Evolutionary conservation across 257 asterid genomes (phyloP).

Genomic region (Ilex asprella): DNA sequence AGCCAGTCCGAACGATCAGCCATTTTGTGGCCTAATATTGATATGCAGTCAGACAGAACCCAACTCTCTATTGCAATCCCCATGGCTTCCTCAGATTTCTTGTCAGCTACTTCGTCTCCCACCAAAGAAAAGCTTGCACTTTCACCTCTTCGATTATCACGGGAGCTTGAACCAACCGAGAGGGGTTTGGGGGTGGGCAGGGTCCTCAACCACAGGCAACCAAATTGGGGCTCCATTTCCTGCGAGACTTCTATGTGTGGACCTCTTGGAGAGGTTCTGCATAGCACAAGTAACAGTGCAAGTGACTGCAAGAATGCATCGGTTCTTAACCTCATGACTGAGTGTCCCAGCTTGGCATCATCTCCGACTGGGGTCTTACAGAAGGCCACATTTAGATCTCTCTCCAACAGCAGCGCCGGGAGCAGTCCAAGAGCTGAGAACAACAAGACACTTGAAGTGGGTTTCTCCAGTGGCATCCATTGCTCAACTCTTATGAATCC

Average conservation of each 20-base stretch:
- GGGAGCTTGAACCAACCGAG: slow-evolving; percentile 39
- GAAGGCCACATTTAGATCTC: slow-evolving; percentile 53
- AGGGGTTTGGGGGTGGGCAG: slow-evolving; percentile 65
- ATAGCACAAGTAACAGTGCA: slow-evolving; percentile 27
- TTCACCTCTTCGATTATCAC: slow-evolving; percentile 36
- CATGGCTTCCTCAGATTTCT: slow-evolving; percentile 38
- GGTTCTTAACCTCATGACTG: slow-evolving; percentile 50
- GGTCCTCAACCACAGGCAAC: slow-evolving; percentile 17
- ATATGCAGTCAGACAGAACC: slow-evolving; percentile 39
- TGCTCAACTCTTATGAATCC: slow-evolving; percentile 39
- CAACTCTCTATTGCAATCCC: slow-evolving; percentile 83
- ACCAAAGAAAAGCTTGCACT: slow-evolving; percentile 25
- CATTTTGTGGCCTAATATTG: slow-evolving; percentile 38
- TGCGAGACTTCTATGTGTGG: slow-evolving; percentile 86
- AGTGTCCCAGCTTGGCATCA: slow-evolving; percentile 39
- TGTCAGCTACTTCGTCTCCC: slow-evolving; percentile 52
- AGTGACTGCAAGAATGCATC: slow-evolving; percentile 26
- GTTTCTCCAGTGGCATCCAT: slow-evolving; percentile 32
- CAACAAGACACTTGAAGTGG: slow-evolving; percentile 25
- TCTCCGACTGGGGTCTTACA: slow-evolving; percentile 93
- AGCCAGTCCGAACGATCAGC: slow-evolving; percentile 21
- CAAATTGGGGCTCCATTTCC: slow-evolving; percentile 54
- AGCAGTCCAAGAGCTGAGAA: slow-evolving; percentile 70
- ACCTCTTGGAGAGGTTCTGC: slow-evolving; percentile 89
- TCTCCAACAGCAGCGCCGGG: slow-evolving; percentile 72